Evolutionary conservation across 2,329 filamentous ascomycete species (phyloP), one percentile per base, ranked within the genome.

Genomic region (Phoma sp.): DNA sequence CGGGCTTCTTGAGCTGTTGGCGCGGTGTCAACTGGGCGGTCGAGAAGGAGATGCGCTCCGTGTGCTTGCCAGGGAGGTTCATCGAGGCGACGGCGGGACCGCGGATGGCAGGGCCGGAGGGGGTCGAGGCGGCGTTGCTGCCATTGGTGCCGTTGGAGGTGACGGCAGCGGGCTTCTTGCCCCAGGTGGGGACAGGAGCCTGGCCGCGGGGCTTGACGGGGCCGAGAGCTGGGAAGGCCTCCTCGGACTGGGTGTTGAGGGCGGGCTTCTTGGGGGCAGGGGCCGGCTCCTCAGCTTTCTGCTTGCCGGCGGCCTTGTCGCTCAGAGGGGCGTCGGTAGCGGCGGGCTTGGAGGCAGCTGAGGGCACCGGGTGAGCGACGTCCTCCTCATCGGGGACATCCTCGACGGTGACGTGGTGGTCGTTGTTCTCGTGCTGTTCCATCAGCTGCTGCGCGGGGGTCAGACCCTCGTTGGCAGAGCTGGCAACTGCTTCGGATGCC

Each of bases 151-250:
- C 87, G 62, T 79, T 81, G 45, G 73, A 76, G 35, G 70, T 74
- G 50, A 81, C 73, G 38, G 78, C 77, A 22, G 81, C 77, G 55
- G 82, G 80, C 73, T 83, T 87, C 78, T 88, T 90, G 60, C 89
- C 89, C 92, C 94, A 97, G 64, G 90, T 87, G 40, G 88, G 86
- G 41, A 86, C 83, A 63, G 85, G 84, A 53, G 86, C 82, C 60
- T 84, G 76, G 17, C 78, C 77, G 61, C 79, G 77, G 31, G 86
- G 80, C 77, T 92, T 93, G 48, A 86, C 81, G 60, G 85, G 83
- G 49, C 93, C 94, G 41, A 99, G 85, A 66, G 93, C 88, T n/a
- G 95, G 95, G 83, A 99, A 99, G 56, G 91, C 81, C 77, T 98
- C 93, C 72, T 96, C 90, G 17, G 91, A 96, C 70, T 91, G 85